These are phyloP conservation scores for Rhytidiadelphus loreus DNA, from an alignment of 225 moss, liverwort and hornwort genomes.

Conservation along the genomic window DNA sequence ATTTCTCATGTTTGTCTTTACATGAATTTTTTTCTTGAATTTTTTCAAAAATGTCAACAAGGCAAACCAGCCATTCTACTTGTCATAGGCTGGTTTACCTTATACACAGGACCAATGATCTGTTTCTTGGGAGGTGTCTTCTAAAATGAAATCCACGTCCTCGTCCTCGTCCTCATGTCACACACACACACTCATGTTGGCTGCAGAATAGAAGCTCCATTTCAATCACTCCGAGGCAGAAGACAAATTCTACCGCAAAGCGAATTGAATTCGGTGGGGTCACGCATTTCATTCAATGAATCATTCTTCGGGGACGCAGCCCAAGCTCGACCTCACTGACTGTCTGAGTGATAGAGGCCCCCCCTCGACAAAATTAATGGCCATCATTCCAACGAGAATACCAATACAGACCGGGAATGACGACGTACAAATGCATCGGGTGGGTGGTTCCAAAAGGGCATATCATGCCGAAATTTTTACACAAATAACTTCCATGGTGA, in stretches of 20 bases:
- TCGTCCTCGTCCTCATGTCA: neutral
- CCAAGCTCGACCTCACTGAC: too few species aligned
- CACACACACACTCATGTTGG: neutral
- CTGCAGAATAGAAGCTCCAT: neutral
- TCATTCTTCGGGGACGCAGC: neutral
- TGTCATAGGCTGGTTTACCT: too few species aligned
- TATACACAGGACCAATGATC: neutral
- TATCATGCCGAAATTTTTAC: neutral
- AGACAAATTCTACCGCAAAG: neutral
- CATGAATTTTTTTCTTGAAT: too few species aligned
- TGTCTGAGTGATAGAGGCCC: neutral
- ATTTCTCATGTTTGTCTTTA: too few species aligned
- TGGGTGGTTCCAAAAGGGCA: neutral
- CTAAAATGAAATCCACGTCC: neutral
- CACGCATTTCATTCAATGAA: neutral
- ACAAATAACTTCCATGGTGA: neutral
- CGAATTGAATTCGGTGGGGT: neutral
- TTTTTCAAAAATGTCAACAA: too few species aligned
- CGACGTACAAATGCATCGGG: neutral
- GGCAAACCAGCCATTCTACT: too few species aligned
- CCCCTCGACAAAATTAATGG: neutral
- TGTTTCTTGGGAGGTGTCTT: neutral
- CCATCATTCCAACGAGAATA: neutral
- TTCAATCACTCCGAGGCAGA: neutral
- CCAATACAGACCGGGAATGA: neutral